Conservation (phyloP, 768 basidiomycete genomes). For the Suillus luteus region DNA sequence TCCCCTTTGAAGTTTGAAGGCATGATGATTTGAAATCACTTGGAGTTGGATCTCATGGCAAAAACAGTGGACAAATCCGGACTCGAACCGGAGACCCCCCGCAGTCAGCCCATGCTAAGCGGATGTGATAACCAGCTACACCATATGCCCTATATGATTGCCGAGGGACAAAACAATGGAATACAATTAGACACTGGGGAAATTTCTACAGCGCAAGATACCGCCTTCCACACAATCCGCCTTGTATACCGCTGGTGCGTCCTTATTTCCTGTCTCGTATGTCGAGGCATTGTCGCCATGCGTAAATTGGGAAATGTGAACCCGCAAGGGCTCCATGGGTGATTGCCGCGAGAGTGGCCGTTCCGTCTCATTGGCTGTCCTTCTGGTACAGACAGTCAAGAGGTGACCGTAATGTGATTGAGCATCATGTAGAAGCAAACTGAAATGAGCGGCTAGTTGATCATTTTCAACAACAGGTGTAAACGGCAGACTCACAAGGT, state of each 20-base stretch:
- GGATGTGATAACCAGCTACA: slow-evolving; percentile 44
- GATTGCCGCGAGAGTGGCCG: background rate
- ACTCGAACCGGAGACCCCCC: slow-evolving; percentile 44
- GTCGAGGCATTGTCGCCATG: background rate
- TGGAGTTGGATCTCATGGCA: background rate
- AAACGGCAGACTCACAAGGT: slow-evolving; percentile 11
- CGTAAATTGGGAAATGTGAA: slow-evolving; percentile 7
- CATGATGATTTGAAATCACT: no score
- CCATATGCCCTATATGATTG: slow-evolving; percentile 33
- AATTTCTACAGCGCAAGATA: no score
- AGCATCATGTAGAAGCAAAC: slow-evolving; percentile 13
- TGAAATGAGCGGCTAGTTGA: slow-evolving; percentile 4
- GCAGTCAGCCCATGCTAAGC: slow-evolving; percentile 39
- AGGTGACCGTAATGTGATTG: slow-evolving; percentile 8
- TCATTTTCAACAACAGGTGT: background rate
- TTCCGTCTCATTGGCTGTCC: no score
- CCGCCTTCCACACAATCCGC: background rate
- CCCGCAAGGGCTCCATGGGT: background rate
- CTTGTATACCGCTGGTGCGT: no score
- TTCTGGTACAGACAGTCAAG: no score
- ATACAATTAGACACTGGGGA: no score
- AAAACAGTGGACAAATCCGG: slow-evolving; percentile 41
- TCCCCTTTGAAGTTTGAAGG: no score
- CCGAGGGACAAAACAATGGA: no score
- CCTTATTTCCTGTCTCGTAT: no score